A percentile compares a stretch with the other conserved stretches of the same genome.
These are phyloP conservation scores for Phaeolepiota aurea DNA, from an alignment of 768 basidiomycete genomes.

Conservation along the genomic window DNA sequence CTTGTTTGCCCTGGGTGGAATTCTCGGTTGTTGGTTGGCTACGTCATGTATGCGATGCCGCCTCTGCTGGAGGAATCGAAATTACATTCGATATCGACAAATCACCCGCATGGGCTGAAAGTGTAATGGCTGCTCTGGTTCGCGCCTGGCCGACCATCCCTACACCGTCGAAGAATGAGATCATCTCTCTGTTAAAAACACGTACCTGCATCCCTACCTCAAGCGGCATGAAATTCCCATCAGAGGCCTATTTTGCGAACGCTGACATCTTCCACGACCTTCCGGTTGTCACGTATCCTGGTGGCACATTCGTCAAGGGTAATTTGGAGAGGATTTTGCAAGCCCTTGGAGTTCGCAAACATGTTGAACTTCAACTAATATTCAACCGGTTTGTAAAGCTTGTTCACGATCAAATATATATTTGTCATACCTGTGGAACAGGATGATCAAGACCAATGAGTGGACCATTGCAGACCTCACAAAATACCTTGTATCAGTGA, in stretches of 20 bases:
- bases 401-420: background rate
- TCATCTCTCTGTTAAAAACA: slow-evolving; percentile 38
- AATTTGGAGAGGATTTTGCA: slow-evolving; percentile 62
- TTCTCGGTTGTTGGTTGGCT: slow-evolving; percentile 74
- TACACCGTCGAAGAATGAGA: slow-evolving; percentile 33
- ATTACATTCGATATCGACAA: slow-evolving; percentile 52
- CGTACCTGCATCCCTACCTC: slow-evolving; percentile 66
- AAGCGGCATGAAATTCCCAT: slow-evolving; percentile 63
- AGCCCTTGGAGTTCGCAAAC: slow-evolving; percentile 77
- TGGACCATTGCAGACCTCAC: slow-evolving; percentile 84
- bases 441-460: slow-evolving; percentile 84
- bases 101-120: slow-evolving; percentile 75
- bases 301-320: slow-evolving; percentile 55
- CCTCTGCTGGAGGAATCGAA: slow-evolving; percentile 26
- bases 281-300: slow-evolving; percentile 68
- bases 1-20: slow-evolving; percentile 73
- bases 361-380: slow-evolving; percentile 89
- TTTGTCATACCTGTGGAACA: slow-evolving; percentile 15
- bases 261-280: slow-evolving; percentile 88
- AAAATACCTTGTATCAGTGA: slow-evolving; percentile 82
- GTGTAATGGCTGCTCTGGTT: slow-evolving; percentile 56
- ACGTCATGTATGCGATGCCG: slow-evolving; percentile 45
- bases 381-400: slow-evolving; percentile 62
- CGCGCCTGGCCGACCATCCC: slow-evolving; percentile 68
- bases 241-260: slow-evolving; percentile 75